phyloP scores from a whole-genome alignment of 192 early-diverging fungal species.

The Borealophlyctis nickersoniae region DNA sequence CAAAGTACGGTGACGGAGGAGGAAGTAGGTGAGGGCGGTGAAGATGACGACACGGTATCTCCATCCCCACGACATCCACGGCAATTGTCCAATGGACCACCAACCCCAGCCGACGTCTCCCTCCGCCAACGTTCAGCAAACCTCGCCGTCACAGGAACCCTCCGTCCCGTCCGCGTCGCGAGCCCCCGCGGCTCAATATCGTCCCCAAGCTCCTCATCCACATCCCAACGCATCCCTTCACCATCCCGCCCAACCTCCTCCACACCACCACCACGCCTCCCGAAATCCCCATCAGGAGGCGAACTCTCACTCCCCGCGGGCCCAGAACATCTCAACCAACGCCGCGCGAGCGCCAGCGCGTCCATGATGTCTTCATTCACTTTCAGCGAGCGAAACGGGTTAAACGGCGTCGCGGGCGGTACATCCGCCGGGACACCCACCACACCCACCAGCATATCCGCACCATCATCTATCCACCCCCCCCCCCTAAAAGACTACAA shows the following conservation, averaged over 20 bases:
- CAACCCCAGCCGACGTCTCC: background rate
- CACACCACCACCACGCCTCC: background rate
- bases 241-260: background rate
- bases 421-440: no score
- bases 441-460: no score
- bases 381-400: no score
- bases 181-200: background rate
- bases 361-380: constrained; percentile 1
- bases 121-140: background rate
- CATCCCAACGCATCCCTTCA: background rate
- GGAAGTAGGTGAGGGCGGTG: background rate
- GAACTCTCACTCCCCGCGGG: background rate
- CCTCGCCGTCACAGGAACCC: background rate
- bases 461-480: no score
- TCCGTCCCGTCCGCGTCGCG: background rate
- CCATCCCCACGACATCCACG: background rate
- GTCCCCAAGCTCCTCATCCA: background rate
- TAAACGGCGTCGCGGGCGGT: no score
- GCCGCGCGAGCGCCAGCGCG: background rate
- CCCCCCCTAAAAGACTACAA: no score
- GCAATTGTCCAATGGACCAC: no score
- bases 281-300: background rate
- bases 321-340: background rate
- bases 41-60: background rate
- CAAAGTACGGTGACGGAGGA: background rate